Evolutionary conservation across 345 rosid genomes (phyloP).

Genomic region (Arabis alpina): DNA sequence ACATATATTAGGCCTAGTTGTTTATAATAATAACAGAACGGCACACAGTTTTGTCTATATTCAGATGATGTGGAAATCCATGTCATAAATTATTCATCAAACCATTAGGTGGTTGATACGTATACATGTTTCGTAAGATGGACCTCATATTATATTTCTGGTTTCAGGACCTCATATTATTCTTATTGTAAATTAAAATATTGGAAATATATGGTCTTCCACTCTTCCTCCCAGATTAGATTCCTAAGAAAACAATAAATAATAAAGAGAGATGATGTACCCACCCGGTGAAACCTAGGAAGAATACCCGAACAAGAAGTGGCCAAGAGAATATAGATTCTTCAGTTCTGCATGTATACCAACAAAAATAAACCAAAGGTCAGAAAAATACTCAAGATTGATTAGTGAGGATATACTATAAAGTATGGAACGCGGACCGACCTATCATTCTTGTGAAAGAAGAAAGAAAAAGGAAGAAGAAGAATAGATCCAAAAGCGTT

Average conservation of each 20-base stretch:
- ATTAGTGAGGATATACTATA: neutral
- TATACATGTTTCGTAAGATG: neutral
- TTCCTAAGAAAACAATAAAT: neutral
- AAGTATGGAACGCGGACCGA: conserved; percentile 7
- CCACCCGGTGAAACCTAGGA: conserved; percentile 80
- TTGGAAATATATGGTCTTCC: neutral
- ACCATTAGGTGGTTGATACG: conserved; percentile 16
- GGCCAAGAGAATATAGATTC: conserved; percentile 52
- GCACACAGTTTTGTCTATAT: conserved; percentile 16
- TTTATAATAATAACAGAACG: neutral
- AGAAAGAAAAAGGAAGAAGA: conserved; percentile 67
- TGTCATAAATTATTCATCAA: conserved; percentile 16
- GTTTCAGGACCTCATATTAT: conserved; percentile 29
- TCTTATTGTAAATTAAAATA: neutral
- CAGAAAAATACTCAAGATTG: conserved; percentile 7
- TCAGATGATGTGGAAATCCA: conserved; percentile 19
- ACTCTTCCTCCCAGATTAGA: neutral
- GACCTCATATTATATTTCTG: conserved; percentile 11
- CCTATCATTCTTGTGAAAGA: conserved; percentile 65
- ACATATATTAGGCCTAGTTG: conserved; percentile 13
- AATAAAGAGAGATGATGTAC: conserved; percentile 33
- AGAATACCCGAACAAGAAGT: conserved; percentile 61
- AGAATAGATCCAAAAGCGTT: conserved; percentile 61
- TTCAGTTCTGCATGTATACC: conserved; percentile 52
- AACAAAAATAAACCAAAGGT: conserved; percentile 6